Base-by-base conservation (phyloP, 2,329 filamentous ascomycete species). In the Fusarium sp. region DNA sequence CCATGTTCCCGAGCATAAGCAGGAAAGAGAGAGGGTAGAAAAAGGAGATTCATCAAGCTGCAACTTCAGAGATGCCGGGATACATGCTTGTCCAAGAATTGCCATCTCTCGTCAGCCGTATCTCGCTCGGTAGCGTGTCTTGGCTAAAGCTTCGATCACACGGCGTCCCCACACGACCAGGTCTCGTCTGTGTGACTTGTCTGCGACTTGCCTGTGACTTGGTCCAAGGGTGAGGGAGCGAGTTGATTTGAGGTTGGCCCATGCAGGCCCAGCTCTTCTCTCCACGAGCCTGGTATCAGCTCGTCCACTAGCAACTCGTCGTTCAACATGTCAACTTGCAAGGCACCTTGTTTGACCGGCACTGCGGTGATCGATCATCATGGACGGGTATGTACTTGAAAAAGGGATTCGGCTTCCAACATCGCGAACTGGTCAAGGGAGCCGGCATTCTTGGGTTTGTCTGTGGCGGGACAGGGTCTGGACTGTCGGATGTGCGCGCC, bases 121-220 rank as follows among this genome's bases (percentile, higher is more conserved):
- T 66, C 62, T 68, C 59, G 60, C 63, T 75, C 63, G 61, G 57
- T 62, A 71, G 67, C 73, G 64, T 56, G 59, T 39, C 70, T 70
- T 68, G 48, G 54, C 64, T 63, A 68, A 76, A 76, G 73, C 68
- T 76, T 76, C 70, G 64, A 76, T 76, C 73, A 76, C 68, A 76
- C 65, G 68, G 68, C 57, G 68, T 68, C 70, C 64, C 73, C 72
- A 75, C 73, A 66, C 39, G 60, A 61, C 62, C 72, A 62, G 66
- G 66, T n/a, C 56, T 73, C 64, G 72, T 74, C 72, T 74, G 71
- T 74, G 71, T 74, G 72, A 74, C 71, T 74, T 74, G 63, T 62
- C 48, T 52, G 45, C 25, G 45, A 50, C 45, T 50, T 50, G 48
- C 48, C 48, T 52, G 48, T 52, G 48, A 52, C 48, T 52, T 52